A percentile compares a stretch with the other conserved stretches of the same genome.
Evolutionary conservation across 768 basidiomycete species (phyloP).

Genomic region (Panaeolus papilionaceus): DNA sequence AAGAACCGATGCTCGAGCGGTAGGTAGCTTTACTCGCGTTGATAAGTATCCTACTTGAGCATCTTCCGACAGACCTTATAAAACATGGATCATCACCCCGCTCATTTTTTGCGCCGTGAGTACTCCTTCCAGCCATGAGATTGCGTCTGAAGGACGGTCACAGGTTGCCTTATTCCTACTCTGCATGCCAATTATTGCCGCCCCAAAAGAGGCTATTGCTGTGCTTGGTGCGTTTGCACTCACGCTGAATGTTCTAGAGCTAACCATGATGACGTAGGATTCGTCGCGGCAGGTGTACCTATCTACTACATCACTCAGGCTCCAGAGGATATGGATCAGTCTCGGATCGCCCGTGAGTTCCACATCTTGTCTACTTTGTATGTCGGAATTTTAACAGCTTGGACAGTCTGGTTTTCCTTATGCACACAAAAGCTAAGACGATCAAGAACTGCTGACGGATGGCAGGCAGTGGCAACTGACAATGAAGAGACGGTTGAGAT

Average conservation of each 20-base stretch:
- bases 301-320: slow-evolving; percentile 80
- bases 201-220: slow-evolving; percentile 85
- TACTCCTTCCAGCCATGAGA: slow-evolving; percentile 20
- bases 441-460: slow-evolving; percentile 63
- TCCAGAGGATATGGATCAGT: slow-evolving; percentile 47
- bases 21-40: slow-evolving; percentile 25
- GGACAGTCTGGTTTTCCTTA: slow-evolving; percentile 21
- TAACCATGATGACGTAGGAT: slow-evolving; percentile 50
- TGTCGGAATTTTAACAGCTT: slow-evolving; percentile 30
- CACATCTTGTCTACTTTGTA: slow-evolving; percentile 11
- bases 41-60: too few relatives aligned
- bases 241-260: not conserved
- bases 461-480: slow-evolving; percentile 80
- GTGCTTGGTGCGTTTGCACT: slow-evolving; percentile 70
- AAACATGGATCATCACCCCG: slow-evolving; percentile 90
- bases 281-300: slow-evolving; percentile 80
- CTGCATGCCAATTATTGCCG: slow-evolving; percentile 94
- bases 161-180: slow-evolving; percentile 90
- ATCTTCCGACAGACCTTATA: slow-evolving; percentile 75
- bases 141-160: slow-evolving; percentile 17
- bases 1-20: slow-evolving; percentile 91
- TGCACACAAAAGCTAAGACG: slow-evolving; percentile 50
- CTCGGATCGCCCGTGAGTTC: slow-evolving; percentile 49
- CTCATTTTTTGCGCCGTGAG: slow-evolving; percentile 86
- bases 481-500: slow-evolving; percentile 77